These are phyloP conservation scores for Castanea crenata DNA, from an alignment of 306 rosid species.

Conservation along the genomic window DNA sequence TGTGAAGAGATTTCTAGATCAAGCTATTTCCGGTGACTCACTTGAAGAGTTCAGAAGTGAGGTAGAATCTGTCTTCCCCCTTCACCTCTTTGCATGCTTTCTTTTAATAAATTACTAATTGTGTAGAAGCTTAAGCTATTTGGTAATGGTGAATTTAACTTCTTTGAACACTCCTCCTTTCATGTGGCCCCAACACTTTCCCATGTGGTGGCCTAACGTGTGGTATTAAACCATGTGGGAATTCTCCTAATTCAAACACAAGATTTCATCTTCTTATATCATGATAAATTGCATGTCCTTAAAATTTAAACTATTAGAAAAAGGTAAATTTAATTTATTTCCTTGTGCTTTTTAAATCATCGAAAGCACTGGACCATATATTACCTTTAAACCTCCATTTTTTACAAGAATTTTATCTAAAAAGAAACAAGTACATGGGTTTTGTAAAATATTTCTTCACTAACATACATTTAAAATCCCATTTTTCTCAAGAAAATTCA, in stretches of 20 bases:
- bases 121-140: neutral
- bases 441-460: neutral
- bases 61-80: conserved; percentile 38
- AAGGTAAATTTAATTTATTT: neutral
- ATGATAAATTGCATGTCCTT: neutral
- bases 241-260: neutral
- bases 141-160: no score
- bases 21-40: conserved; percentile 79
- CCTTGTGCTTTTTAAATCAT: neutral
- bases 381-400: no score
- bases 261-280: neutral
- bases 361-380: no score
- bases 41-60: conserved; percentile 94
- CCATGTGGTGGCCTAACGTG: neutral
- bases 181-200: neutral
- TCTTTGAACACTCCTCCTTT: neutral
- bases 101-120: neutral
- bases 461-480: neutral
- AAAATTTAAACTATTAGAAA: neutral
- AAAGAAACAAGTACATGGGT: no score
- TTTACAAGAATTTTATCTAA: no score
- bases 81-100: neutral
- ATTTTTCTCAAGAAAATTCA: neutral
- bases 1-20: conserved; percentile 89
- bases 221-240: neutral